Evolutionary conservation across 1,284 basidiomycete genomes (phyloP), one percentile per base, ranked within the genome.

Genomic region (Anthracocystis panici-leucophaei): DNA sequence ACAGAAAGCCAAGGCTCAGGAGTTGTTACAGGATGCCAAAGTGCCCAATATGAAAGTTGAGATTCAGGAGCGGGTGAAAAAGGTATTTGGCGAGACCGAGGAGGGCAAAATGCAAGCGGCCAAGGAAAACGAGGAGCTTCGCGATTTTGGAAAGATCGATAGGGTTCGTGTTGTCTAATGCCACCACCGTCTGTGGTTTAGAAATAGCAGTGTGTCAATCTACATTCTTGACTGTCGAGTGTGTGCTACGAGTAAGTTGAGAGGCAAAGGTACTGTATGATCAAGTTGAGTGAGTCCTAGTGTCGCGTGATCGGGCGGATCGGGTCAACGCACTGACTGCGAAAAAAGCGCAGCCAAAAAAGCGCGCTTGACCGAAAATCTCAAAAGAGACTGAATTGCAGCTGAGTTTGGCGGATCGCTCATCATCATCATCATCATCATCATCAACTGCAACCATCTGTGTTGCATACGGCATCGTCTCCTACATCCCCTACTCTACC

Each of bases 81-180:
- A 71, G 56, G 65, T 76, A 16, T 71, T 68, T 48, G 68, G 73
- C 31, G 61, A 71, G 31, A 55, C 57, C 23, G 56, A 23, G 5
- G 20, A 35, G 42, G 64, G 54, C n/a, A 66, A 59, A 20, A 55
- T 71, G 56, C 57, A 49, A 29, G 53, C 71, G 50, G 73, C 68
- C 5, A 44, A 65, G 29, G 65, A 71, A 44, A 58, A 71, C 56
- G 73, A 68, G 7, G 68, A 56, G 35, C 61, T 71, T 35, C 57
- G 73, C 12, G 61, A 64, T 10, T 76, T 65, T 58, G 61, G 29
- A 23, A 68, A 65, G 68, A 65, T 71, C 48, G 73, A 76, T 65
- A 65, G 56, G 54, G 38, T 45, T 23, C 59, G 73, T 18, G 73
- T 76, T 23, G 73, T 76, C 0, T 76, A 38, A 68, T 35, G 9